Evolutionary conservation across 306 rosid species (phyloP).

Genomic region (Canavalia gladiata): DNA sequence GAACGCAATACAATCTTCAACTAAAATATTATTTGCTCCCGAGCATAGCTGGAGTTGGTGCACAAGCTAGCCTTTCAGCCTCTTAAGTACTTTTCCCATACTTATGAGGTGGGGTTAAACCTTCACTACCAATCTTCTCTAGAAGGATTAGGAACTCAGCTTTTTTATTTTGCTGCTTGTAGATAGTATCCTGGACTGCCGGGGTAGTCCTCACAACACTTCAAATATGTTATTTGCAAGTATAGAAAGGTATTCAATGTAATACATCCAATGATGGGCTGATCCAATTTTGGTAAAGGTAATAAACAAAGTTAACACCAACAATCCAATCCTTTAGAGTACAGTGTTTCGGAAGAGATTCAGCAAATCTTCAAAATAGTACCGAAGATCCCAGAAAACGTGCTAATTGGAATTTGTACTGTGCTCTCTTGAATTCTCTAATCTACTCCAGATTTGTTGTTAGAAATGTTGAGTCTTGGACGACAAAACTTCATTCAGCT

Average conservation of each 20-base stretch:
- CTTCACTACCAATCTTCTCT: constrained; percentile 17
- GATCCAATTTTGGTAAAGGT: constrained; percentile 1
- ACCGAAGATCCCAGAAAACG: background rate
- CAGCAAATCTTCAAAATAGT: constrained; percentile 26
- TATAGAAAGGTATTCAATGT: constrained; percentile 27
- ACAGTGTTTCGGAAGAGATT: constrained; percentile 28
- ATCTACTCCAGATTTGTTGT: background rate
- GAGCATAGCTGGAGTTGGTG: background rate
- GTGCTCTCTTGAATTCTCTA: background rate
- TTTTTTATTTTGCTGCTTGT: background rate
- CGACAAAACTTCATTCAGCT: background rate
- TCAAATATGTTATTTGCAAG: constrained; percentile 14
- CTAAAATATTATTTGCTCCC: background rate
- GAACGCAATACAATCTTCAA: constrained; percentile 16
- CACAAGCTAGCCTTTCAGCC: background rate
- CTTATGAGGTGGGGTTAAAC: background rate
- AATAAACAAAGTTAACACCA: background rate
- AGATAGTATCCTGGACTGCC: constrained; percentile 25
- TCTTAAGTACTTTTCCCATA: constrained; percentile 3
- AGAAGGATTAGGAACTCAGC: background rate
- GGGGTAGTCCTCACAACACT: constrained; percentile 1
- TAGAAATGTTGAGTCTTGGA: background rate
- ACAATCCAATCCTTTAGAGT: background rate
- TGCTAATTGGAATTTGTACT: background rate
- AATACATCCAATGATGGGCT: constrained; percentile 9